Evolutionary conservation across 1,284 basidiomycete genomes (phyloP).

Genomic region (Boletellus deceptivus): DNA sequence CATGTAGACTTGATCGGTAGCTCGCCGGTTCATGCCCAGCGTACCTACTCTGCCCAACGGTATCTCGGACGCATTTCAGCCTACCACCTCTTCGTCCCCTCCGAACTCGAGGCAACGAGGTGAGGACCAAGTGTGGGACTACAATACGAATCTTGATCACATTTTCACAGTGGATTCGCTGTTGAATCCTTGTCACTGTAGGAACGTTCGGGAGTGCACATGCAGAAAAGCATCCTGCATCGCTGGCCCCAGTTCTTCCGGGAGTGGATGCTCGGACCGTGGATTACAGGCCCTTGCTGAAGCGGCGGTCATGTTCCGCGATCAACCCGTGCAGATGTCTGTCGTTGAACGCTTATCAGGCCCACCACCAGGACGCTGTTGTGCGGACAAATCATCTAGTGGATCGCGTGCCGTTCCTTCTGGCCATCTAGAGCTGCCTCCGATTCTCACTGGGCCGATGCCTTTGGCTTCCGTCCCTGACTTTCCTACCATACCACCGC

Average conservation of each 20-base stretch:
- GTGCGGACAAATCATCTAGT: neutral
- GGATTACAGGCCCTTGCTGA: conserved; percentile 50
- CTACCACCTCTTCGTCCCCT: conserved; percentile 5
- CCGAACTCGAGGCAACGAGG: conserved; percentile 54
- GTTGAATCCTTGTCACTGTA: conserved; percentile 64
- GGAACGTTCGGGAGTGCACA: conserved; percentile 52
- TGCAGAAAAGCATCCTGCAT: conserved; percentile 38
- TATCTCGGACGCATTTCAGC: conserved; percentile 45
- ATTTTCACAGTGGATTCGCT: conserved; percentile 45
- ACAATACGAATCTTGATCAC: conserved; percentile 7
- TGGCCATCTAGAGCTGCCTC: conserved; percentile 27
- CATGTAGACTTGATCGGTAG: conserved; percentile 31
- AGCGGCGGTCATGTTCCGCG: conserved; percentile 45
- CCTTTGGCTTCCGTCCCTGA: conserved; percentile 34
- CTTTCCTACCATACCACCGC: conserved; percentile 58
- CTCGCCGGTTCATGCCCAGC: conserved; percentile 57
- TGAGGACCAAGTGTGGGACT: conserved; percentile 24
- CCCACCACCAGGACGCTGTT: conserved; percentile 14
- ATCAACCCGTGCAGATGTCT: conserved; percentile 7
- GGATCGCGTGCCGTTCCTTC: neutral
- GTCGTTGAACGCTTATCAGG: conserved; percentile 5
- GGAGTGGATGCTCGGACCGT: conserved; percentile 10
- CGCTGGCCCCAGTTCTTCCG: conserved; percentile 13
- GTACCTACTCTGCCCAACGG: conserved; percentile 63
- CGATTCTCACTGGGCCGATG: conserved; percentile 19